Conservation (phyloP, 139 green algal genomes). For the Coelastrella sp. region DNA sequence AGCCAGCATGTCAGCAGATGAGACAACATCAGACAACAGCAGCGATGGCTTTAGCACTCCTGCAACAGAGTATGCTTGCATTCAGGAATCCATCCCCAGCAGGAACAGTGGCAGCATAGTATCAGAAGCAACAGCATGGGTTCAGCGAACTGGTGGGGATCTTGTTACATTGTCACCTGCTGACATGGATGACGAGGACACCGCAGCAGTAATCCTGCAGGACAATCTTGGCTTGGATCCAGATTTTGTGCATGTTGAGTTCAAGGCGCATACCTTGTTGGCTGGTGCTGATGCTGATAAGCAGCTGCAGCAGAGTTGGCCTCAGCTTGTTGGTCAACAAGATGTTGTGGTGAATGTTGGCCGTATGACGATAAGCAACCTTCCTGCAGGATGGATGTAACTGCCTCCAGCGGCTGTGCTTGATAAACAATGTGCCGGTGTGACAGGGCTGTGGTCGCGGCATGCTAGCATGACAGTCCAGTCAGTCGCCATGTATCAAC, state of each 20-base stretch:
- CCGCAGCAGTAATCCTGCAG: conserved; percentile 23
- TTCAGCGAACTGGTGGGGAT: conserved; percentile 48
- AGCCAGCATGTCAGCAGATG: neutral
- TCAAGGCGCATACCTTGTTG: conserved; percentile 28
- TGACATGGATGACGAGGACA: conserved; percentile 46
- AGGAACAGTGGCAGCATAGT: neutral
- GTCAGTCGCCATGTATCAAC: too few species aligned
- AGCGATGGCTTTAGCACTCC: neutral
- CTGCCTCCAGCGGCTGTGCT: neutral
- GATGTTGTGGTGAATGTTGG: conserved; percentile 34
- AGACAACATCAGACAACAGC: neutral
- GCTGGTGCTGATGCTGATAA: conserved; percentile 12
- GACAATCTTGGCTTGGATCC: conserved; percentile 15
- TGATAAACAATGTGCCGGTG: neutral
- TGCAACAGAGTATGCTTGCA: neutral
- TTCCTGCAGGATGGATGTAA: neutral
- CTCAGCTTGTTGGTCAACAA: neutral
- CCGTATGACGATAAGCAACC: neutral
- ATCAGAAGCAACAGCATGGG: conserved; percentile 34
- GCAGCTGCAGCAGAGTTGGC: neutral
- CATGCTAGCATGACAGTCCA: too few species aligned
- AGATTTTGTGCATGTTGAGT: neutral
- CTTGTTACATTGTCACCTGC: conserved; percentile 38
- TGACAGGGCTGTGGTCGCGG: too few species aligned
- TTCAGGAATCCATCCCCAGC: neutral